A percentile compares a stretch with the other conserved stretches of the same genome.
Evolutionary conservation across 2,329 filamentous ascomycete species (phyloP).

Genomic region (Pezizomycotina sp.): DNA sequence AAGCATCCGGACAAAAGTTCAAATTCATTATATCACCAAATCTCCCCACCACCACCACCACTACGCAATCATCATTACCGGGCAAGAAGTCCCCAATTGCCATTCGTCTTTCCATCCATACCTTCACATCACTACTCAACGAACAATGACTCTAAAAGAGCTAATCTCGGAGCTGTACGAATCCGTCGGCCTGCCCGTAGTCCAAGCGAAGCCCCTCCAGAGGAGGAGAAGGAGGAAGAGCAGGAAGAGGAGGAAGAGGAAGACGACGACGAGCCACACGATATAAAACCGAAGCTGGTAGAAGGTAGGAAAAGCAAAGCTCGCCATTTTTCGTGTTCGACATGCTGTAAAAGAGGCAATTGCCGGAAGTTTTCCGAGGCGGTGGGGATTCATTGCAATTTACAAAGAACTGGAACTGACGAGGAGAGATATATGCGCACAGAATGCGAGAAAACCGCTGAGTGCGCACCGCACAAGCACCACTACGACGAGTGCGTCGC

Average conservation of each 20-base stretch:
- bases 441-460: slow-evolving; percentile 80
- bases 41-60: slow-evolving; percentile 10
- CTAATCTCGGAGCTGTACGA: slow-evolving; percentile 25
- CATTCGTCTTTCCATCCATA: not conserved
- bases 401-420: too few relatives aligned
- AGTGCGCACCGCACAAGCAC: slow-evolving; percentile 81
- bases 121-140: not conserved
- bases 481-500: slow-evolving; percentile 97
- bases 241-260: slow-evolving; percentile 49
- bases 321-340: slow-evolving; percentile 5
- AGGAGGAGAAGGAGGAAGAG: slow-evolving; percentile 35
- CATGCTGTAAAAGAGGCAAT: slow-evolving; percentile 13
- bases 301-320: slow-evolving; percentile 55
- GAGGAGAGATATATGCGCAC: too few relatives aligned
- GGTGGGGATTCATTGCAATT: slow-evolving; percentile 23
- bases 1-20: slow-evolving; percentile 3
- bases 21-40: slow-evolving; percentile 7
- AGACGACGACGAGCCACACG: slow-evolving; percentile 63
- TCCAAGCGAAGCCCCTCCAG: slow-evolving; percentile 41
- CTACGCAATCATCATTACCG: not conserved
- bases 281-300: slow-evolving; percentile 75
- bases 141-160: slow-evolving; percentile 20
- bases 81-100: not conserved
- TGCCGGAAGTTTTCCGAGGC: slow-evolving; percentile 13
- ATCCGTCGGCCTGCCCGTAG: slow-evolving; percentile 32